Conservation (phyloP, 768 basidiomycete species). For the Rickenella mellea region DNA sequence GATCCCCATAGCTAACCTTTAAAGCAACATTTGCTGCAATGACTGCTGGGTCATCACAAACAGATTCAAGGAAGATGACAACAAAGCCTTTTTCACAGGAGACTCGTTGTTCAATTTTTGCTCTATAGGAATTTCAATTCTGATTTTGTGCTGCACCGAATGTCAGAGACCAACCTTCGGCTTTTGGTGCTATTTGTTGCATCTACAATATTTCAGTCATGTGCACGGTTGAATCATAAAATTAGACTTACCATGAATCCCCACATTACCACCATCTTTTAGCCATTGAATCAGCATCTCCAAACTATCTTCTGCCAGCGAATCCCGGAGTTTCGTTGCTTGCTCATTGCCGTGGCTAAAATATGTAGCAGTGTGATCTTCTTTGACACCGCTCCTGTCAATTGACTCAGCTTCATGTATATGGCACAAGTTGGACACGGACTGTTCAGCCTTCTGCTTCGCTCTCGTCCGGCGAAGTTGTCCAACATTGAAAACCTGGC, state of each 20-base stretch:
- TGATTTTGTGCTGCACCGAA: neutral
- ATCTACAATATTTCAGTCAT: conserved; percentile 49
- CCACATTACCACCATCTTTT: conserved; percentile 92
- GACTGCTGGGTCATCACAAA: conserved; percentile 88
- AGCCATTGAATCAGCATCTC: conserved; percentile 95
- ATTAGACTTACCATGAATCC: conserved; percentile 73
- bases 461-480: conserved; percentile 87
- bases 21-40: conserved; percentile 95
- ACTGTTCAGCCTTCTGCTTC: conserved; percentile 69
- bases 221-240: neutral
- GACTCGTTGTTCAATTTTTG: conserved; percentile 77
- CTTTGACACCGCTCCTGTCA: conserved; percentile 67
- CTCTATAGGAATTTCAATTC: conserved; percentile 30
- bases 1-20: conserved; percentile 94
- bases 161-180: conserved; percentile 45
- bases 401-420: neutral
- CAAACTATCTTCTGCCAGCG: conserved; percentile 81
- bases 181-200: conserved; percentile 86
- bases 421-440: conserved; percentile 9
- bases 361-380: conserved; percentile 85
- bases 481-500: conserved; percentile 94
- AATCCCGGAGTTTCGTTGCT: conserved; percentile 69
- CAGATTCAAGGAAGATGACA: conserved; percentile 89
- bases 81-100: conserved; percentile 78
- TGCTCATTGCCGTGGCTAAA: conserved; percentile 82